phyloP scores from a whole-genome alignment of 1,139 yeast genomes.

The Pneumocystis canis region DNA sequence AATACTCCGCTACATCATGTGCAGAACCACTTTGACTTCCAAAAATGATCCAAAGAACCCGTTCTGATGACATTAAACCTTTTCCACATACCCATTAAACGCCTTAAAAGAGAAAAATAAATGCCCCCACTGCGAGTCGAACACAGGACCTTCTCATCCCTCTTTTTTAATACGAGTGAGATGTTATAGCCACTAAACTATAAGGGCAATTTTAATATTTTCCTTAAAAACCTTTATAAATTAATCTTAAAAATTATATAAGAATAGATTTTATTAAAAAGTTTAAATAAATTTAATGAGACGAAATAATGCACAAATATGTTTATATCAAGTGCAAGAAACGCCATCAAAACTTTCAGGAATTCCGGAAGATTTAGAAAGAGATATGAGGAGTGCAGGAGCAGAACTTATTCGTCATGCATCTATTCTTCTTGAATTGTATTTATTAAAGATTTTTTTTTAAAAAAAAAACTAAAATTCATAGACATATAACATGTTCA shows the following conservation, averaged over 20 bases:
- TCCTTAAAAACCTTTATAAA: too few species aligned
- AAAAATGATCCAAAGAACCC: constrained; percentile 44
- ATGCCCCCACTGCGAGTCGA: constrained; percentile 1
- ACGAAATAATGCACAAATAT: background rate
- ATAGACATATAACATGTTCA: background rate
- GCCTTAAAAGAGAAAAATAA: too few species aligned
- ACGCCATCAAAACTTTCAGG: background rate
- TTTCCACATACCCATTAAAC: too few species aligned
- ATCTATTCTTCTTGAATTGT: background rate
- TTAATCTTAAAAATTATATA: too few species aligned
- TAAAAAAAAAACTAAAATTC: background rate
- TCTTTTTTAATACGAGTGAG: background rate
- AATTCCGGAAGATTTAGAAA: background rate
- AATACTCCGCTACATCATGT: constrained; percentile 63
- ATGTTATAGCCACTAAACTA: constrained; percentile 1
- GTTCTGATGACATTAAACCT: background rate
- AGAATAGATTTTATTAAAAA: too few species aligned
- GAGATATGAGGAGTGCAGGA: background rate
- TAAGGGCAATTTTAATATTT: background rate
- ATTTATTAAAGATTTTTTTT: background rate
- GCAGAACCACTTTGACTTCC: constrained; percentile 93
- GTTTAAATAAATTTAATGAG: background rate
- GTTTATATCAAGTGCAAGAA: background rate
- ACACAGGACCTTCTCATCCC: constrained; percentile 1
- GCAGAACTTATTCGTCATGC: background rate